Conservation (phyloP, 257 asterid species). For the Asclepias syriaca region DNA sequence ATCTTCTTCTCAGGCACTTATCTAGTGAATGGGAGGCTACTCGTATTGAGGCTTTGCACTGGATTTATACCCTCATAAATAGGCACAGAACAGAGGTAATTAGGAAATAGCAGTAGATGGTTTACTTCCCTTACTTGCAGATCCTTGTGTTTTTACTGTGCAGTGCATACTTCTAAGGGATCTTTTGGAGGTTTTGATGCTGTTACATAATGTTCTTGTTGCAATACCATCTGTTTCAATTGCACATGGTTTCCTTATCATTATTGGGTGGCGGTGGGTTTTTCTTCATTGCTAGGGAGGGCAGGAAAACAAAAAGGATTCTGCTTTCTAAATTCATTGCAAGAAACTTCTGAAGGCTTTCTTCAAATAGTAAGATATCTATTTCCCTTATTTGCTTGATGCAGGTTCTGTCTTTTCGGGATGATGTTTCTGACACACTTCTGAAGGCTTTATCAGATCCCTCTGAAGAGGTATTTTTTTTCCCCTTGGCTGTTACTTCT, state of each 20-base stretch:
- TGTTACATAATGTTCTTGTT: neutral
- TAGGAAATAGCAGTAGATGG: neutral
- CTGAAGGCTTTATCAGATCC: constrained; percentile 93
- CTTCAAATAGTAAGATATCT: constrained; percentile 1
- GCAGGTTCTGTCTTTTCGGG: constrained; percentile 80
- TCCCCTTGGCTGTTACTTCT: neutral
- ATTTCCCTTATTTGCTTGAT: constrained; percentile 18
- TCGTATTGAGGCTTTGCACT: constrained; percentile 92
- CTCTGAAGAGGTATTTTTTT: constrained; percentile 82
- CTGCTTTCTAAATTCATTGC: neutral
- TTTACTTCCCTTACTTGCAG: neutral
- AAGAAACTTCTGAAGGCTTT: neutral
- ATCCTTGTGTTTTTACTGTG: neutral
- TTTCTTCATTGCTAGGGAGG: neutral
- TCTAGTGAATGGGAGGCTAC: constrained; percentile 97
- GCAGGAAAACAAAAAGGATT: neutral
- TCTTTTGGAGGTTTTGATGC: neutral
- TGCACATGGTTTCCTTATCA: neutral
- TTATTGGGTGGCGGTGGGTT: neutral
- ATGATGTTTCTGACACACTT: constrained; percentile 79
- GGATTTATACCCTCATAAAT: constrained; percentile 74
- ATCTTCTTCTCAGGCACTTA: constrained; percentile 57
- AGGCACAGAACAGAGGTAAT: constrained; percentile 75
- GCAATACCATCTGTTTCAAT: neutral
- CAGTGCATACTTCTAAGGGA: neutral